Conservation (phyloP, 2,329 filamentous ascomycete genomes). For the Beauveria sp. region DNA sequence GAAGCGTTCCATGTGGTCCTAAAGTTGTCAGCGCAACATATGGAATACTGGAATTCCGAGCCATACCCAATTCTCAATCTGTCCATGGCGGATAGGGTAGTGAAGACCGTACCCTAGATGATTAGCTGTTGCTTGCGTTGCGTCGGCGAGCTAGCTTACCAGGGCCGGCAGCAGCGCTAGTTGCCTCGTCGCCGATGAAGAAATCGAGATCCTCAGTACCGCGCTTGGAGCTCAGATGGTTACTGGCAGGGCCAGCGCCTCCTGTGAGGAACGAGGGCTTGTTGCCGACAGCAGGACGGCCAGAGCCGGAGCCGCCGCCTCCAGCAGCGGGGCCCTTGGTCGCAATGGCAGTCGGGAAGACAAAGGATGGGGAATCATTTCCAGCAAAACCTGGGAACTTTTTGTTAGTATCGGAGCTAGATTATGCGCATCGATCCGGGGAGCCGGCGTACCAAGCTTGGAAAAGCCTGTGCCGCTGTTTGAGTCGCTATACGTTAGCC, state of each 20-base stretch:
- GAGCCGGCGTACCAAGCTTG: slow-evolving; percentile 71
- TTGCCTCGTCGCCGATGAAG: slow-evolving; percentile 96
- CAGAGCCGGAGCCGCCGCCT: slow-evolving; percentile 70
- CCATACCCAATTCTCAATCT: slow-evolving; percentile 96
- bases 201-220: slow-evolving; percentile 97
- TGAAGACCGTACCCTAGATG: slow-evolving; percentile 79
- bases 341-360: slow-evolving; percentile 97
- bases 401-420: neutral
- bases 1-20: slow-evolving; percentile 99
- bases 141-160: slow-evolving; percentile 41
- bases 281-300: slow-evolving; percentile 82
- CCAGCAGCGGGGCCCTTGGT: slow-evolving; percentile 74
- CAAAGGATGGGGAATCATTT: slow-evolving; percentile 98
- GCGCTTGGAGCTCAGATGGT: slow-evolving; percentile 82
- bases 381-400: slow-evolving; percentile 75
- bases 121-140: slow-evolving; percentile 16
- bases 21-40: slow-evolving; percentile 22
- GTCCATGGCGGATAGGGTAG: slow-evolving; percentile 95
- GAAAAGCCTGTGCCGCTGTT: slow-evolving; percentile 96
- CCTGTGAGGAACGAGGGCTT: slow-evolving; percentile 94
- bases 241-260: slow-evolving; percentile 65
- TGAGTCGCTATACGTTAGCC: slow-evolving; percentile 25
- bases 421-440: neutral
- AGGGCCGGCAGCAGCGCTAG: slow-evolving; percentile 74
- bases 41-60: neutral